Conservation (phyloP, 352 stramenopile genomes). For the Saprolegnia diclina region DNA sequence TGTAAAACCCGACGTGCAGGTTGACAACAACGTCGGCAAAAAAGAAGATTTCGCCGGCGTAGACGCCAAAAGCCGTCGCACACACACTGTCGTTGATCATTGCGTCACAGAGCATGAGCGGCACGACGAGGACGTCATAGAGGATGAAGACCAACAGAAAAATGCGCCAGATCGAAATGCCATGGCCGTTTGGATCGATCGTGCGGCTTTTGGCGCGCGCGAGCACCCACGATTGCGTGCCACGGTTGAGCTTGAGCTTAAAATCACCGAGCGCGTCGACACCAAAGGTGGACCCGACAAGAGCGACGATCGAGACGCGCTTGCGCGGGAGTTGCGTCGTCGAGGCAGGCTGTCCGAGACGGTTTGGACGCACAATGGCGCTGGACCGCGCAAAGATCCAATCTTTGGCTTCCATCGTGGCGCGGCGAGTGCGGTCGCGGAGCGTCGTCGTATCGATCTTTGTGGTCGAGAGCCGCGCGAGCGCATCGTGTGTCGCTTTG, state of each 20-base stretch:
- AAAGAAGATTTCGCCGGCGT: conserved; percentile 5
- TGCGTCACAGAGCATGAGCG: conserved; percentile 34
- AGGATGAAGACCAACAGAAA: conserved; percentile 48
- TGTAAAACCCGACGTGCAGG: conserved; percentile 5
- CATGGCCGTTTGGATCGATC: conserved; percentile 50
- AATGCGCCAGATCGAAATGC: conserved; percentile 50
- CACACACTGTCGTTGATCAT: not conserved
- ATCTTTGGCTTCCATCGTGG: not conserved
- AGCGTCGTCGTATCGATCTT: no score
- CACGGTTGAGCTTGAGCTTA: not conserved
- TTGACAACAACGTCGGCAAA: conserved; percentile 10
- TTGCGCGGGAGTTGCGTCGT: not conserved
- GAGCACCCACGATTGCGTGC: conserved; percentile 9
- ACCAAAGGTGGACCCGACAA: not conserved
- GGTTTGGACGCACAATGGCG: not conserved
- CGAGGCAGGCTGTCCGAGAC: no score
- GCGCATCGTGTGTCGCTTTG: not conserved
- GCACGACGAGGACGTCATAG: conserved; percentile 44
- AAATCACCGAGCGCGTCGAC: not conserved
- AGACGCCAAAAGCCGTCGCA: not conserved
- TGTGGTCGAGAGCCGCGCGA: no score
- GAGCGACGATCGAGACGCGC: not conserved
- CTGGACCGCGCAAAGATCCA: not conserved
- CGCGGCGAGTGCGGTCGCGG: not conserved
- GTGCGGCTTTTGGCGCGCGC: conserved; percentile 13